phyloP scores from a whole-genome alignment of 768 basidiomycete species.

The Rhodotorula babjevae region DNA sequence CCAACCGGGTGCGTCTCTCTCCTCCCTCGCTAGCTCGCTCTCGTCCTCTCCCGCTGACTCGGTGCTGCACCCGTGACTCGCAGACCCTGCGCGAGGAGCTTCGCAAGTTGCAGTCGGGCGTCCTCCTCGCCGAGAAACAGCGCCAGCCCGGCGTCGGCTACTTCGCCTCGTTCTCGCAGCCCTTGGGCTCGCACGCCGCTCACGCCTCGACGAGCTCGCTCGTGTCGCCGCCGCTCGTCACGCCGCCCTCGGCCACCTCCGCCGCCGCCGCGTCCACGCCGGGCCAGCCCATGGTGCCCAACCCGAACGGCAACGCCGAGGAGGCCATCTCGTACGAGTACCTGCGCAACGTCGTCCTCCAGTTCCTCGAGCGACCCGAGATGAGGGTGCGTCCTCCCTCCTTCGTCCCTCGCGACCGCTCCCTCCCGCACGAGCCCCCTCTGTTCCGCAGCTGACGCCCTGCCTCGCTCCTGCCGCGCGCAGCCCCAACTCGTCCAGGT shows the following conservation, averaged over 20 bases:
- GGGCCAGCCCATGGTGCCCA: conserved; percentile 4
- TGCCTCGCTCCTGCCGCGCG: conserved; percentile 3
- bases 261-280: not conserved
- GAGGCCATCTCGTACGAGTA: conserved; percentile 96
- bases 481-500: conserved; percentile 87
- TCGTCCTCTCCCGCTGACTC: not conserved
- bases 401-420: not conserved
- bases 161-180: conserved; percentile 47
- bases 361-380: conserved; percentile 96
- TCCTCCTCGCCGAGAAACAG: conserved; percentile 79
- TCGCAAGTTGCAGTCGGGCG: conserved; percentile 90
- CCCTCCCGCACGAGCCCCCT: not conserved
- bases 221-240: conserved; percentile 21
- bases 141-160: conserved; percentile 92
- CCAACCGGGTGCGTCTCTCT: conserved; percentile 63
- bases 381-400: conserved; percentile 71
- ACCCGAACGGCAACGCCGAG: conserved; percentile 49
- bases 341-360: conserved; percentile 87
- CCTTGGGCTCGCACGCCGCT: too few relatives aligned
- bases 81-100: conserved; percentile 89
- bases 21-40: too few relatives aligned
- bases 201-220: conserved; percentile 18
- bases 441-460: too few relatives aligned
- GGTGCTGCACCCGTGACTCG: not conserved
- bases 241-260: not conserved